A percentile compares a stretch with the other conserved stretches of the same genome.
These are phyloP conservation scores for Lactarius sanguifluus DNA, from an alignment of 768 basidiomycete genomes.

Conservation along the genomic window DNA sequence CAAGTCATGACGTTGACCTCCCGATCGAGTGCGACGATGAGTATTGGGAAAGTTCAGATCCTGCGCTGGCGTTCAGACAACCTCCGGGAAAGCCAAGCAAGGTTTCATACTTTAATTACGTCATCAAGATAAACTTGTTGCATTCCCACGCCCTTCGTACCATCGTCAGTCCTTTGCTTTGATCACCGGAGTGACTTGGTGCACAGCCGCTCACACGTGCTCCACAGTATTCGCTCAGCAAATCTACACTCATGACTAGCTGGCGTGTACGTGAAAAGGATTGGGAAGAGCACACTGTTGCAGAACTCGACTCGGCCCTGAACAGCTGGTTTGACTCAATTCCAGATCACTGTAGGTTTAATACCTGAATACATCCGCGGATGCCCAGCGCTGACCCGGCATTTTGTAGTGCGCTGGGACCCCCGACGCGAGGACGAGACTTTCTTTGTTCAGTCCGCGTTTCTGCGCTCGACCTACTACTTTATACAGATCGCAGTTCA, in stretches of 20 bases:
- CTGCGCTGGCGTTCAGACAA: slow-evolving; percentile 51
- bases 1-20: slow-evolving; percentile 31
- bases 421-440: slow-evolving; percentile 39
- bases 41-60: slow-evolving; percentile 27
- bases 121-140: slow-evolving; percentile 61
- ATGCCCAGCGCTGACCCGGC: not conserved
- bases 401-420: slow-evolving; percentile 43
- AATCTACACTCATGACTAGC: slow-evolving; percentile 16
- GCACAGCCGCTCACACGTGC: not conserved
- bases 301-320: slow-evolving; percentile 30
- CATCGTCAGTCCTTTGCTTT: slow-evolving; percentile 42
- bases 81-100: slow-evolving; percentile 56
- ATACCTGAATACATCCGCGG: not conserved
- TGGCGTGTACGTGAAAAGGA: slow-evolving; percentile 26
- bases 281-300: slow-evolving; percentile 30
- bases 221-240: slow-evolving; percentile 30
- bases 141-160: slow-evolving; percentile 62
- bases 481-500: slow-evolving; percentile 48
- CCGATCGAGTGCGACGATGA: slow-evolving; percentile 29
- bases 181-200: not conserved
- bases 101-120: slow-evolving; percentile 53
- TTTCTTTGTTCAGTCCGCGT: slow-evolving; percentile 43
- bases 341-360: slow-evolving; percentile 39
- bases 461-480: slow-evolving; percentile 44
- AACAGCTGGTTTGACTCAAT: slow-evolving; percentile 41